phyloP scores from a whole-genome alignment of 495 filamentous ascomycete species.

The Penicillium macrosclerotiorum region DNA sequence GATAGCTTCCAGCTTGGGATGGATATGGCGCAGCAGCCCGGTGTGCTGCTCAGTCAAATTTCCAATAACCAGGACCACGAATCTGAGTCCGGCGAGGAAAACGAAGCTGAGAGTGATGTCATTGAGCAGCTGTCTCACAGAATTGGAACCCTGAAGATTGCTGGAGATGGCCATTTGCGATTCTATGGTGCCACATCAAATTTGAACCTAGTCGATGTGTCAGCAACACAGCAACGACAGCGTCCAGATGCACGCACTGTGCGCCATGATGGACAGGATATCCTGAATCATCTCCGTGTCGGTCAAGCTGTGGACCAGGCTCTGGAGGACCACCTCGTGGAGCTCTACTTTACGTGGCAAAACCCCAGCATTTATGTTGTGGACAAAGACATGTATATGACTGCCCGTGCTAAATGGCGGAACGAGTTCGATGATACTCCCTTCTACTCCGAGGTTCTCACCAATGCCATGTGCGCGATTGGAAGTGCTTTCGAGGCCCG shows the following conservation, averaged over 20 bases:
- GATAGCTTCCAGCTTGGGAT: slow-evolving; percentile 32
- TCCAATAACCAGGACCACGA: slow-evolving; percentile 27
- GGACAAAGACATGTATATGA: slow-evolving; percentile 48
- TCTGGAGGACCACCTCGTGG: slow-evolving; percentile 47
- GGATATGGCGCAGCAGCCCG: slow-evolving; percentile 37
- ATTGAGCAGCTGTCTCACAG: slow-evolving; percentile 46
- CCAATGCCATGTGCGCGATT: slow-evolving; percentile 52
- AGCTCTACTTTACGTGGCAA: slow-evolving; percentile 54
- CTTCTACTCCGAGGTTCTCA: slow-evolving; percentile 50
- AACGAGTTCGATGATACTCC: slow-evolving; percentile 43
- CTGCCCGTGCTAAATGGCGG: slow-evolving; percentile 40
- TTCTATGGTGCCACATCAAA: slow-evolving; percentile 52
- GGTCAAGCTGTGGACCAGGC: slow-evolving; percentile 40
- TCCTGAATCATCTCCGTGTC: slow-evolving; percentile 43
- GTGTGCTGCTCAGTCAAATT: slow-evolving; percentile 21
- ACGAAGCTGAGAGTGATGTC: slow-evolving; percentile 43
- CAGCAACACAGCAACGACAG: slow-evolving; percentile 45
- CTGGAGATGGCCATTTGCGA: slow-evolving; percentile 48
- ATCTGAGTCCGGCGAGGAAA: slow-evolving; percentile 43
- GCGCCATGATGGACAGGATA: slow-evolving; percentile 45
- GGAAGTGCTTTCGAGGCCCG: slow-evolving; percentile 47
- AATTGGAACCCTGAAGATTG: slow-evolving; percentile 49
- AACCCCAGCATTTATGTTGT: slow-evolving; percentile 50
- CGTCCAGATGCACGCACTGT: slow-evolving; percentile 51
- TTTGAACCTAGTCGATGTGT: slow-evolving; percentile 46